These are phyloP conservation scores for Exophiala sp. DNA, from an alignment of 2,329 filamentous ascomycete species.

Conservation along the genomic window DNA sequence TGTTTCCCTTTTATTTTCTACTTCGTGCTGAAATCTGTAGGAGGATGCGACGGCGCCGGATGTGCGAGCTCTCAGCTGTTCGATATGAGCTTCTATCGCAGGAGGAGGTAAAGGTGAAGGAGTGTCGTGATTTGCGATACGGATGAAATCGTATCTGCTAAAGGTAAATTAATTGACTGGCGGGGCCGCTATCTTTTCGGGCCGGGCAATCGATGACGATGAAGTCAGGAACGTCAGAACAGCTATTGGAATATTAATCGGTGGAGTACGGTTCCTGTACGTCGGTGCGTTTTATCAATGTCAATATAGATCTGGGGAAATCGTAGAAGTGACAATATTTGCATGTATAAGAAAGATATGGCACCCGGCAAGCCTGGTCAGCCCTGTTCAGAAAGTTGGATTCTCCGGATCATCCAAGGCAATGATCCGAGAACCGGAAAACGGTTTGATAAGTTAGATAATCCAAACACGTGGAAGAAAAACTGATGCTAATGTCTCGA, in stretches of 20 bases:
- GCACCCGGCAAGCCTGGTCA: neutral
- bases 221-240: neutral
- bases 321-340: no score
- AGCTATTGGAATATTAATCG: neutral
- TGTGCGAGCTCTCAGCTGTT: neutral
- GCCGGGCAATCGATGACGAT: conserved; percentile 9
- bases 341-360: no score
- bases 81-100: neutral
- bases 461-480: no score
- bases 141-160: neutral
- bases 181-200: conserved; percentile 6
- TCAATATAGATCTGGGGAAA: no score
- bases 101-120: neutral
- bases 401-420: no score
- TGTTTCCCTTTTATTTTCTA: neutral
- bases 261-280: neutral
- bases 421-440: no score
- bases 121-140: conserved; percentile 5
- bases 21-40: neutral
- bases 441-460: no score
- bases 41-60: neutral
- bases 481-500: no score
- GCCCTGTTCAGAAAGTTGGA: neutral
- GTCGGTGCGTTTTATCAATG: neutral
- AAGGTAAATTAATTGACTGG: neutral